Base-by-base conservation (phyloP, 305 asterid species). In the Nicotiana rustica region DNA sequence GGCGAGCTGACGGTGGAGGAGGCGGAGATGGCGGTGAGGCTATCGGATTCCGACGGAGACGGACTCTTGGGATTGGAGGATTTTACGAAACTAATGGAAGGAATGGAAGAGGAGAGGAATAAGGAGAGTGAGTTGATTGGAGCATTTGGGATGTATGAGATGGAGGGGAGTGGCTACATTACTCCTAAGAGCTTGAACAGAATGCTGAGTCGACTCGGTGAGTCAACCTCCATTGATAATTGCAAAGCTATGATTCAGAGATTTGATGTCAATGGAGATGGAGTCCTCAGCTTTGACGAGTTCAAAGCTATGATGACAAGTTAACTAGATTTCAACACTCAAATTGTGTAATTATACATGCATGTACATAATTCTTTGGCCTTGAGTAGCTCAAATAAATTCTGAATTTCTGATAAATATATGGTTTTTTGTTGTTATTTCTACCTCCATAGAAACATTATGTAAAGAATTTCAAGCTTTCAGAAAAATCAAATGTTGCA, bases 131-230 rank as follows among this genome's bases (percentile, higher is more conserved):
- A 85, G 36, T 85, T 92, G 7, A 87, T 87, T 59, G 89, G 33
- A 81, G 93, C 92, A 19, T 91, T 92, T 29, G 91, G 86, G 77
- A 91, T 90, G 86, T 92, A 89, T 83, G 94, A 90, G 85, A 88
- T 81, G 85, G 93, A 91, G 52, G 94, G 91, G 0, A 82, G 90
- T 25, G 93, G 92, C 0, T 86, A 83, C 88, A 91, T 92, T 59
- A 91, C 94, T 61, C 85, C 92, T 10, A 90, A 79, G 88, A 93
- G 93, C 73, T 83, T 91, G 69, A 84, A 90, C 31, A 73, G n/a
- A 73, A 93, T 89, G 65, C 59, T 92, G 79, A 84, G 85, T 62
- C 88, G 92, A 66, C 93, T 91, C 4, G 93, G 95, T n/a, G 89
- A 87, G 19, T 82, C 29, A 73, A 90, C 85, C 67, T 73, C 94